Evolutionary conservation across 352 stramenopile genomes (phyloP).

Genomic region (Phytophthora cryptogea): DNA sequence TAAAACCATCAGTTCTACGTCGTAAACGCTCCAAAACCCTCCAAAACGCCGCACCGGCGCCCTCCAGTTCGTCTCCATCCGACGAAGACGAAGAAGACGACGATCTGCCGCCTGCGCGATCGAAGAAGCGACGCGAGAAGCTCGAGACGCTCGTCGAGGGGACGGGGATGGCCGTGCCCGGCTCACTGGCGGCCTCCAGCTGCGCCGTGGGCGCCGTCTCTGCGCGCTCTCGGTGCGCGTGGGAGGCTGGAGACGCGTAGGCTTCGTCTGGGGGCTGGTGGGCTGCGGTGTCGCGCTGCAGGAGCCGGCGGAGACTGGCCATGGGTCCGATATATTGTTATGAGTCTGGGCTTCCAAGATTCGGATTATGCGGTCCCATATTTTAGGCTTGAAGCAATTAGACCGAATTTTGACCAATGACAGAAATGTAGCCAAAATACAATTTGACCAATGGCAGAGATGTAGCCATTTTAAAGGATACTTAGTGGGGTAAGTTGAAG

Average conservation of each 20-base stretch:
- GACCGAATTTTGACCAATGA: neutral
- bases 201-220: conserved; percentile 34
- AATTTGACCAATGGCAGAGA: too few species aligned
- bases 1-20: conserved; percentile 4
- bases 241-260: conserved; percentile 20
- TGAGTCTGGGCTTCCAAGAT: conserved; percentile 13
- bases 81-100: conserved; percentile 38
- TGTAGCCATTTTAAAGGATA: too few species aligned
- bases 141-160: conserved; percentile 18
- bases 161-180: conserved; percentile 17
- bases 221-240: conserved; percentile 32
- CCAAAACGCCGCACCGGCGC: conserved; percentile 10
- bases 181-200: conserved; percentile 7
- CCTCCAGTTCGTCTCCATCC: conserved; percentile 28
- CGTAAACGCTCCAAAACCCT: neutral
- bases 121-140: conserved; percentile 38
- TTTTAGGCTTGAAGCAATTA: neutral
- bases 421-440: too few species aligned
- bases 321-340: conserved; percentile 4
- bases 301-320: conserved; percentile 24
- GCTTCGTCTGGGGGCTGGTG: conserved; percentile 4
- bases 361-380: conserved; percentile 8
- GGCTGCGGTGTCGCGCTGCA: conserved; percentile 25
- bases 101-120: conserved; percentile 22
- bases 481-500: too few species aligned